phyloP scores from a whole-genome alignment of 2,329 filamentous ascomycete species.

The Aspergillus intermedius region DNA sequence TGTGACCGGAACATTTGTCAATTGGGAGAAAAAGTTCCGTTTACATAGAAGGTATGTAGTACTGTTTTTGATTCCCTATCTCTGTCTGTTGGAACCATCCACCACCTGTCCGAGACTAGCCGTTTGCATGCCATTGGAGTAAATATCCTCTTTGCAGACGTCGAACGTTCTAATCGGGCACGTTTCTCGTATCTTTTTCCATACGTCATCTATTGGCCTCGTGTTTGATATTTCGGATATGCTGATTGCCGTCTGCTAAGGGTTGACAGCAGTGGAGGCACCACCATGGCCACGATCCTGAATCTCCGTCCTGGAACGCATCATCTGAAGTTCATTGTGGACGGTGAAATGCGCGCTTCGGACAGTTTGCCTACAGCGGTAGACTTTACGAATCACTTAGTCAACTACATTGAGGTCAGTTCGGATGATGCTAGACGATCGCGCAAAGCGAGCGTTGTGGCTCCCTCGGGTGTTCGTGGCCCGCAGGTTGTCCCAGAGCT shows the following conservation, averaged over 20 bases:
- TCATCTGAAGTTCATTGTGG: constrained; percentile 92
- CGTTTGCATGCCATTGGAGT: background rate
- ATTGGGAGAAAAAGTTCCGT: constrained; percentile 92
- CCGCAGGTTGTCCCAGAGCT: constrained; percentile 39
- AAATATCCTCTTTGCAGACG: background rate
- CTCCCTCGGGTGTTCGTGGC: constrained; percentile 36
- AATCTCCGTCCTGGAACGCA: constrained; percentile 88
- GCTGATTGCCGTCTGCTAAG: constrained; percentile 1
- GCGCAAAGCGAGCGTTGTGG: constrained; percentile 29
- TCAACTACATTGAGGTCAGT: constrained; percentile 95
- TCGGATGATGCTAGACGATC: constrained; percentile 56
- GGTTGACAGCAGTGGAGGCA: constrained; percentile 30
- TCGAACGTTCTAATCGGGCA: background rate
- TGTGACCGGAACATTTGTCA: constrained; percentile 93
- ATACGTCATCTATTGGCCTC: constrained; percentile 8
- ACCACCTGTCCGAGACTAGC: background rate
- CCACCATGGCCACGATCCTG: constrained; percentile 67
- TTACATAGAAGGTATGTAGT: constrained; percentile 72
- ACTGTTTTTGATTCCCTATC: background rate
- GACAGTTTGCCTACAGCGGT: constrained; percentile 86
- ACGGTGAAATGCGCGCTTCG: constrained; percentile 86
- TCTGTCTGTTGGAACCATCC: constrained; percentile 5
- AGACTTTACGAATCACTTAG: constrained; percentile 94
- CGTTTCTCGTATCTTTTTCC: background rate
- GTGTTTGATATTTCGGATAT: background rate